These are phyloP conservation scores for Colletotrichum melonis DNA, from an alignment of 2,329 filamentous ascomycete species.

Conservation along the genomic window DNA sequence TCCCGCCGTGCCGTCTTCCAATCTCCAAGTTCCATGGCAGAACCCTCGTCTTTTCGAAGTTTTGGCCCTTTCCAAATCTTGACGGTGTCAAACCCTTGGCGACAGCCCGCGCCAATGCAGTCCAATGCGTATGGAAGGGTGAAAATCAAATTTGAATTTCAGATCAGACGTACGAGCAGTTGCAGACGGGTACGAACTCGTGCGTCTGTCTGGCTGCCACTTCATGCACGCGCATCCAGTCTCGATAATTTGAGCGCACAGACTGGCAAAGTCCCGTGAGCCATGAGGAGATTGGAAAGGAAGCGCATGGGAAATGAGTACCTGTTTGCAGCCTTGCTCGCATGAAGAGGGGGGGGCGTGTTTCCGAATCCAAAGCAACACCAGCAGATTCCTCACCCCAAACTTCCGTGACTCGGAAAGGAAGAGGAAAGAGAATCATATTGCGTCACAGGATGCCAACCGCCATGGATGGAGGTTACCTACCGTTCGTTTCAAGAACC, in stretches of 20 bases:
- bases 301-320: not conserved
- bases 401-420: too few species aligned
- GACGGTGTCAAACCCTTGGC: not conserved
- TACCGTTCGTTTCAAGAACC: constrained; percentile 21
- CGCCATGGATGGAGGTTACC: not conserved
- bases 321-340: not conserved
- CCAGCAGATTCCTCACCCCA: not conserved
- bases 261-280: not conserved
- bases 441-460: constrained; percentile 7
- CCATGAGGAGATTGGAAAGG: not conserved
- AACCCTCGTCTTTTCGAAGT: not conserved
- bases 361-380: not conserved
- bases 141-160: not conserved
- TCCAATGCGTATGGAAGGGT: not conserved
- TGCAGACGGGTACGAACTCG: not conserved
- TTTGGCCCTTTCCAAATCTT: not conserved
- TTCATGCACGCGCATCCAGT: not conserved
- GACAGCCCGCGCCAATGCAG: not conserved
- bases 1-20: not conserved
- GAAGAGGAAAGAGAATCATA: not conserved
- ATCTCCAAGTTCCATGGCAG: not conserved
- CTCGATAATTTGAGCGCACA: not conserved
- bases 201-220: not conserved
- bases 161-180: not conserved
- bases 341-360: not conserved